Evolutionary conservation across 139 green algal species (phyloP).

Genomic region (Chloropicon primus): DNA sequence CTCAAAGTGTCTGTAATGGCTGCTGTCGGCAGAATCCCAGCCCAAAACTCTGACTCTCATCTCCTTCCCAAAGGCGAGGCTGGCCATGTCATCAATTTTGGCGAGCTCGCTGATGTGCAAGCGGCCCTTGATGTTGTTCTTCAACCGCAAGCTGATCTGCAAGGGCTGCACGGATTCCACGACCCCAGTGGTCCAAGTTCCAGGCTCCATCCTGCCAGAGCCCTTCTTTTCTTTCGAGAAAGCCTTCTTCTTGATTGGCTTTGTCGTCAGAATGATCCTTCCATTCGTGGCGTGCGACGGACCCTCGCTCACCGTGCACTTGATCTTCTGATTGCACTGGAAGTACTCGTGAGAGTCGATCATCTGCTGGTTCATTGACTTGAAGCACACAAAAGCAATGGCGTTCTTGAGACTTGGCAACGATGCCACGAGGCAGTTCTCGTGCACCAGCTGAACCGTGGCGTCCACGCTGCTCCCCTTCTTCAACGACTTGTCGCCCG

Average conservation of each 20-base stretch:
- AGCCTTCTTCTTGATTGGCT: not conserved
- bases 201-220: not conserved
- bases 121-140: not conserved
- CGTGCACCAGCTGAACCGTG: not conserved
- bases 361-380: not conserved
- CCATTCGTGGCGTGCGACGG: not conserved
- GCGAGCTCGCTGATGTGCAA: not conserved
- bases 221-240: not conserved
- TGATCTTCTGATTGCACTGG: not conserved
- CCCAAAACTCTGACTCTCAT: not conserved
- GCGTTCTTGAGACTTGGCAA: not conserved
- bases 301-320: not conserved
- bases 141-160: not conserved
- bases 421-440: not conserved
- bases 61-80: not conserved
- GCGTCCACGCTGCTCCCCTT: not conserved
- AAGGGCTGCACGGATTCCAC: not conserved
- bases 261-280: not conserved
- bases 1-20: not conserved
- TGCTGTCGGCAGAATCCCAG: not conserved
- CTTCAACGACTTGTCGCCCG: not conserved
- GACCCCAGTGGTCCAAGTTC: not conserved
- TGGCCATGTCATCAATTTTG: not conserved
- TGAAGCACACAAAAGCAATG: not conserved
- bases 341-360: not conserved